phyloP scores from a whole-genome alignment of 2,329 filamentous ascomycete species.

The Polytolypa hystricis region DNA sequence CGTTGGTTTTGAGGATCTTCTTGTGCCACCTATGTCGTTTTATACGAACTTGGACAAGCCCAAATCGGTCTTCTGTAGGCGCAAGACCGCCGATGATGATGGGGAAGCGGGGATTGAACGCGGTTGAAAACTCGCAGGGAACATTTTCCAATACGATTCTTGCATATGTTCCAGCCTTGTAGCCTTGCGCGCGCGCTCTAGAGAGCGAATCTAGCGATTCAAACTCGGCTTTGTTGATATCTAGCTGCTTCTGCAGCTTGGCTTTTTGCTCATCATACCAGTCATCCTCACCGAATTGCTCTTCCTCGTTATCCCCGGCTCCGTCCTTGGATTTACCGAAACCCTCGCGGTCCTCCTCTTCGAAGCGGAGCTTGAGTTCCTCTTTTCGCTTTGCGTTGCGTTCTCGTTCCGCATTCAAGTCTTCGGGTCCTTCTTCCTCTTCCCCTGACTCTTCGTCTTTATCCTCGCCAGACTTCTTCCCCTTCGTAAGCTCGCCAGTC shows the following conservation, averaged over 20 bases:
- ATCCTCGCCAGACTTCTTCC: slow-evolving; percentile 39
- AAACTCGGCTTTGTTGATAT: slow-evolving; percentile 94
- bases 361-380: slow-evolving; percentile 85
- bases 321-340: slow-evolving; percentile 77
- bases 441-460: slow-evolving; percentile 21
- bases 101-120: slow-evolving; percentile 72
- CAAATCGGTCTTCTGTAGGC: slow-evolving; percentile 88
- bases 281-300: slow-evolving; percentile 89
- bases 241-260: slow-evolving; percentile 83
- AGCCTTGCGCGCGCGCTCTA: slow-evolving; percentile 75
- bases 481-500: slow-evolving; percentile 49
- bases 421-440: slow-evolving; percentile 24
- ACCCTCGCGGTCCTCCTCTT: slow-evolving; percentile 95
- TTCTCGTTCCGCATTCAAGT: slow-evolving; percentile 77
- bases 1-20: slow-evolving; percentile 96
- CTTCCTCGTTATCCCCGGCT: slow-evolving; percentile 56
- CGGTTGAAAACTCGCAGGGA: slow-evolving; percentile 75
- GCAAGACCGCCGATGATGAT: slow-evolving; percentile 85
- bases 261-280: slow-evolving; percentile 99
- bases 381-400: slow-evolving; percentile 87
- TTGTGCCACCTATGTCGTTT: slow-evolving; percentile 98
- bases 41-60: slow-evolving; percentile 89
- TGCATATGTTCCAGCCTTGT: slow-evolving; percentile 83
- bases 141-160: slow-evolving; percentile 83
- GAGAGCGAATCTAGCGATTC: slow-evolving; percentile 76